phyloP scores from a whole-genome alignment of 345 rosid genomes.

The Eutrema heterophyllum region DNA sequence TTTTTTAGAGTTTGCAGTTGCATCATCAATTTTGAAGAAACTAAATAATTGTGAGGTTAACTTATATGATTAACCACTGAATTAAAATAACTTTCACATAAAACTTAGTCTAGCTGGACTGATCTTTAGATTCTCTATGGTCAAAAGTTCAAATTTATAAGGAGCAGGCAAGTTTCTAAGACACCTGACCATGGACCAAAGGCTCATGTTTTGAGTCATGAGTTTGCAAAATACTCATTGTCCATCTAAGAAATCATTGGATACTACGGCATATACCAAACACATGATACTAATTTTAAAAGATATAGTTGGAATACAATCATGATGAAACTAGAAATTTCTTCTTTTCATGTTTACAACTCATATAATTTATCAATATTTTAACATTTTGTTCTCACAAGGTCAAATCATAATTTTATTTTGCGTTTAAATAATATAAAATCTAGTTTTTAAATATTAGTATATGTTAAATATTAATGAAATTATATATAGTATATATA shows the following conservation, averaged over 20 bases:
- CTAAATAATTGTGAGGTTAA: not conserved
- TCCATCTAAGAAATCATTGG: not conserved
- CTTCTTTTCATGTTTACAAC: not conserved
- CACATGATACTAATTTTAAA: not conserved
- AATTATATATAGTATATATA: not conserved
- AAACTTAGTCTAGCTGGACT: not conserved
- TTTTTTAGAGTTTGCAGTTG: not conserved
- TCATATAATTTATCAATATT: not conserved
- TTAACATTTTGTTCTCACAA: not conserved
- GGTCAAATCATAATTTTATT: not conserved
- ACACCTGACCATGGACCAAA: not conserved
- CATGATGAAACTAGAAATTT: not conserved
- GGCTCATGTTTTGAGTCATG: conserved; percentile 9
- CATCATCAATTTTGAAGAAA: not conserved
- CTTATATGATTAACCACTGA: not conserved
- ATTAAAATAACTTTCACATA: not conserved
- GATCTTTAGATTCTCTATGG: not conserved
- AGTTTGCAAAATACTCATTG: conserved; percentile 11
- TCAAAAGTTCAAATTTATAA: not conserved
- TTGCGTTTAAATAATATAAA: not conserved
- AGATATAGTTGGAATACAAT: not conserved
- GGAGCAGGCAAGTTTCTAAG: not conserved
- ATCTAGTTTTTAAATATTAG: not conserved
- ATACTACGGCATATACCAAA: not conserved
- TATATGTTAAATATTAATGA: not conserved